phyloP scores from a whole-genome alignment of 495 filamentous ascomycete genomes.

The Chaetomium cochliodes region DNA sequence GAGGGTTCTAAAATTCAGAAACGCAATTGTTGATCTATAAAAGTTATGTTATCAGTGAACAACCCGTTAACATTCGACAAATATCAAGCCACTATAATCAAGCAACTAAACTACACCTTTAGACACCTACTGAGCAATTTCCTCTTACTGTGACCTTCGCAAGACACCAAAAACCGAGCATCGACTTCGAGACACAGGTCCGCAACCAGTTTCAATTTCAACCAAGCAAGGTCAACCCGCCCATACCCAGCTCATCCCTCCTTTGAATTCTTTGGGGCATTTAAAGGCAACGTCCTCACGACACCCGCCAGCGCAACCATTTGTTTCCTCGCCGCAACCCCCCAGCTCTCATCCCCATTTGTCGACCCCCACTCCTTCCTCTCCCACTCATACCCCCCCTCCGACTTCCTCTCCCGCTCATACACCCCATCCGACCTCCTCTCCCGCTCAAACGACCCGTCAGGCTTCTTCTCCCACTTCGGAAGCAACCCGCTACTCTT shows the following conservation, averaged over 20 bases:
- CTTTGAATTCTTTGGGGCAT: too few species aligned
- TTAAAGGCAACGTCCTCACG: conserved; percentile 30
- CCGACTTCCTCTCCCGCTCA: too few species aligned
- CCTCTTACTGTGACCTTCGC: neutral
- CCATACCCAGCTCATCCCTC: neutral
- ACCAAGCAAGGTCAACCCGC: neutral
- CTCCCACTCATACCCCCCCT: conserved; percentile 38
- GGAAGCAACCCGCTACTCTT: too few species aligned
- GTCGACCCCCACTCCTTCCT: conserved; percentile 19
- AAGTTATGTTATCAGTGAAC: neutral
- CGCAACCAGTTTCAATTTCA: neutral
- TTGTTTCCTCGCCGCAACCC: conserved; percentile 35
- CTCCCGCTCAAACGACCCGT: too few species aligned
- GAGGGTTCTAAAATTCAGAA: neutral
- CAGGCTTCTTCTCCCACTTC: too few species aligned
- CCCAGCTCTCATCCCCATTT: conserved; percentile 37
- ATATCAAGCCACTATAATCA: neutral
- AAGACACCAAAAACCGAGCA: neutral
- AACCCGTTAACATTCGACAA: neutral
- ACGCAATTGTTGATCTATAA: neutral
- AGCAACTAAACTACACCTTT: neutral
- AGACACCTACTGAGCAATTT: neutral
- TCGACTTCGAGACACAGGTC: neutral
- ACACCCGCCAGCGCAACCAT: conserved; percentile 37
- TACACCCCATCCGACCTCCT: too few species aligned